Conservation (phyloP, 2,329 filamentous ascomycete genomes). For the Penicillium griseofulvum region DNA sequence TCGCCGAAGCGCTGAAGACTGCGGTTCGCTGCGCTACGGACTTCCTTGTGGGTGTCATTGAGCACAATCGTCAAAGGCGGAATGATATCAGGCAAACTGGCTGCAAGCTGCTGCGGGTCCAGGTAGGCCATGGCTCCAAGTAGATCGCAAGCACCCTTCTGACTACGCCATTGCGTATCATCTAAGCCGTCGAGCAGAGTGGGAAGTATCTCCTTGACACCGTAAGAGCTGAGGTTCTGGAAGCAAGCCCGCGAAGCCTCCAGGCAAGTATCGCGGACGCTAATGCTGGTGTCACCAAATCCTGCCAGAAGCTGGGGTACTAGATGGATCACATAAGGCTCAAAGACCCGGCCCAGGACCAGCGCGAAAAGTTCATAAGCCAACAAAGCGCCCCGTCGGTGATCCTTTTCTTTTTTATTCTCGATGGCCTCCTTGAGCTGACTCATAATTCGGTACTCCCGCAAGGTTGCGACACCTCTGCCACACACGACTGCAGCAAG, state of each 20-base stretch:
- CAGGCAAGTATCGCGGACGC: slow-evolving; percentile 89
- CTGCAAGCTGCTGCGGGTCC: slow-evolving; percentile 88
- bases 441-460: slow-evolving; percentile 82
- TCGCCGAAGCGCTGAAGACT: slow-evolving; percentile 97
- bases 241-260: slow-evolving; percentile 95
- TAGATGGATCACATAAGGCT: slow-evolving; percentile 94
- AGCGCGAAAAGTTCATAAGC: slow-evolving; percentile 88
- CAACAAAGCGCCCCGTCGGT: slow-evolving; percentile 82
- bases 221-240: slow-evolving; percentile 86
- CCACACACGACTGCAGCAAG: slow-evolving; percentile 86
- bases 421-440: slow-evolving; percentile 79
- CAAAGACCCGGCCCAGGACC: slow-evolving; percentile 83
- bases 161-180: slow-evolving; percentile 95
- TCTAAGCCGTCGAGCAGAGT: slow-evolving; percentile 89
- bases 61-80: slow-evolving; percentile 89
- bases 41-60: slow-evolving; percentile 98
- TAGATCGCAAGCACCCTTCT: slow-evolving; percentile 95
- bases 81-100: slow-evolving; percentile 93
- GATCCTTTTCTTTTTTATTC: slow-evolving; percentile 88
- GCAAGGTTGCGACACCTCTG: slow-evolving; percentile 76
- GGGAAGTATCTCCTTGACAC: slow-evolving; percentile 90
- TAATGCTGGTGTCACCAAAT: slow-evolving; percentile 82
- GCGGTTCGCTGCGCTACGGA: slow-evolving; percentile 85
- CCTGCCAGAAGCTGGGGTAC: slow-evolving; percentile 85
- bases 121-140: slow-evolving; percentile 98